These are phyloP conservation scores for Trichoderma sp. DNA, from an alignment of 2,329 filamentous ascomycete genomes.

Conservation along the genomic window DNA sequence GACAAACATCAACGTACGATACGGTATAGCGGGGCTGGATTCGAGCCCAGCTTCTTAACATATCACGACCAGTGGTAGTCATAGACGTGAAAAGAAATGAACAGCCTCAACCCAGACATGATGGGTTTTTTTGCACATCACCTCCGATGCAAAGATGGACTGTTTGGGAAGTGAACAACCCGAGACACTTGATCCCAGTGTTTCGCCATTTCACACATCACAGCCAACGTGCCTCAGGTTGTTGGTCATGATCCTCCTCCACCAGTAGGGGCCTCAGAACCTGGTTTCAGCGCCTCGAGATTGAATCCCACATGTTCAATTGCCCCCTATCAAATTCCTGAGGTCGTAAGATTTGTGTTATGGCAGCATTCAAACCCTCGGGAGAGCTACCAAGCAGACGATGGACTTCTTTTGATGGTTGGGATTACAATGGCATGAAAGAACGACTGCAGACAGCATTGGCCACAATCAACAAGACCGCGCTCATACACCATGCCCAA, in stretches of 20 bases:
- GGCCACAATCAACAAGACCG: background rate
- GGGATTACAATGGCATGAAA: background rate
- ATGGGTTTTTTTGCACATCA: background rate
- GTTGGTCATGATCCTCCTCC: background rate
- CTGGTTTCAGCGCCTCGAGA: background rate
- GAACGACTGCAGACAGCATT: background rate
- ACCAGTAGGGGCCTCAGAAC: background rate
- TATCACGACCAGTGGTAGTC: background rate
- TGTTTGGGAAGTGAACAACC: background rate
- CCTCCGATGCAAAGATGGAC: background rate
- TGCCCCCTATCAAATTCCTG: background rate
- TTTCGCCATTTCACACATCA: background rate
- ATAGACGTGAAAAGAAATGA: background rate
- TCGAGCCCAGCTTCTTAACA: background rate
- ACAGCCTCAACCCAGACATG: background rate
- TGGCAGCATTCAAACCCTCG: background rate
- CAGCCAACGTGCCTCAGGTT: background rate
- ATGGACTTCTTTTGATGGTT: background rate
- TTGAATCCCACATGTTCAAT: background rate
- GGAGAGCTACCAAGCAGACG: background rate
- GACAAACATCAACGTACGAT: background rate
- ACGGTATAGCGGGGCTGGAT: background rate
- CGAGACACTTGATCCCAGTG: background rate
- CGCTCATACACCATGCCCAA: background rate
- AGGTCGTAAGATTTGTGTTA: background rate